Evolutionary conservation across 2,329 filamentous ascomycete genomes (phyloP), one percentile per base, ranked within the genome.

Genomic region (Aureobasidium sp.): DNA sequence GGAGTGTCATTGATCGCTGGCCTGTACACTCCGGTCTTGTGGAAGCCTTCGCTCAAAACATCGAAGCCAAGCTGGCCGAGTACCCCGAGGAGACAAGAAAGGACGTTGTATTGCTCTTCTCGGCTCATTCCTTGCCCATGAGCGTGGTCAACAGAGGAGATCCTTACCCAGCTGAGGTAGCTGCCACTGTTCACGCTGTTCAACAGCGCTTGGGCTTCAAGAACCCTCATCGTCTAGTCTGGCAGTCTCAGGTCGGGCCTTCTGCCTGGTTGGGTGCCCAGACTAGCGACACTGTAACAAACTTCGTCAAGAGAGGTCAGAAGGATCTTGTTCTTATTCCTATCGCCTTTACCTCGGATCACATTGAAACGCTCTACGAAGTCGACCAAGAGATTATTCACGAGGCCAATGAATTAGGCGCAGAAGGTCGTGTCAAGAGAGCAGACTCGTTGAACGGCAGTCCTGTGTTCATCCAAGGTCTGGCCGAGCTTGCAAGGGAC

Each of bases 1-100:
- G 94, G 94, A 97, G 91, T 74, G 93, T 97, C 59, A 99, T 99
- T 74, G 94, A 99, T 76, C 85, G 94, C 64, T 99, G 94, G 94
- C 94, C 93, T 6, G 87, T 86, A n/a, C 93, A 99, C 73, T 80
- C 86, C 2, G 94, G 94, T 2, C 79, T 99, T 41, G 87, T 97
- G 0, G 90, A 97, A 72, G 91, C 93, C 0, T 93, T 99, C 75
- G 92, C 93, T 2, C 85, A 87, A 70, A 96, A 96, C 72, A 96
- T 99, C 61, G 90, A 96, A 76, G 86, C 85, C 61, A 91, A 90
- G 70, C 79, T 99, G 44, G 81, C 84, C 32, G 88, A 90, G 65
- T 99, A 97, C 69, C 91, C 93, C 0, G 84, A 87, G 70, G 90
- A 94, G 65, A 83, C 86, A 67, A 82, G 92, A 67, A 86, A 89